phyloP scores from a whole-genome alignment of 1,284 basidiomycete genomes.

The Afroboletus lepidellus region DNA sequence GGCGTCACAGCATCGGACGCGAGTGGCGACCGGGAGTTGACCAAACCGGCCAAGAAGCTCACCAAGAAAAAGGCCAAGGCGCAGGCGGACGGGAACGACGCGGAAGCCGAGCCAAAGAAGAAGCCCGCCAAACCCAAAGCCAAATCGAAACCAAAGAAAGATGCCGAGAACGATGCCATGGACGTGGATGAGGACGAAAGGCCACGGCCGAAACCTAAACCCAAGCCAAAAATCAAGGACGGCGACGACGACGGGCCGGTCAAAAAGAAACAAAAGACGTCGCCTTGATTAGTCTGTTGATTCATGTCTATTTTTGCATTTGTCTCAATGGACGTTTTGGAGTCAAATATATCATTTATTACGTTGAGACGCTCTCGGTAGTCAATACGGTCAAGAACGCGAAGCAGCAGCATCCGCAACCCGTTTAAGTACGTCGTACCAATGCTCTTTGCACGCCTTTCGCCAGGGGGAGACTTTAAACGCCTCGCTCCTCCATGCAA shows the following conservation, averaged over 20 bases:
- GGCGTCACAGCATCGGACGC: constrained; percentile 76
- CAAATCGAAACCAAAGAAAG: constrained; percentile 43
- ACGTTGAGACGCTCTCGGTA: no score
- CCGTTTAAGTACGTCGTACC: no score
- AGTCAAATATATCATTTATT: no score
- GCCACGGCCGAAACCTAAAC: constrained; percentile 46
- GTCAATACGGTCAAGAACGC: no score
- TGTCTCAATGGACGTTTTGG: neutral
- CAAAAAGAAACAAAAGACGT: constrained; percentile 69
- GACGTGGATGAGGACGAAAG: constrained; percentile 40
- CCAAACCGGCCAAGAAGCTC: constrained; percentile 45
- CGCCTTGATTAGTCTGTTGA: constrained; percentile 22
- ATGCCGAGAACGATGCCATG: constrained; percentile 37
- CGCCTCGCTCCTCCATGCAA: no score
- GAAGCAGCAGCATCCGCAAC: no score
- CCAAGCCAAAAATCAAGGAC: constrained; percentile 41
- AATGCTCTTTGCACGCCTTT: no score
- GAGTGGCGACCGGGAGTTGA: constrained; percentile 66
- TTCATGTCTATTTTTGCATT: neutral
- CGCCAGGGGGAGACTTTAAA: no score
- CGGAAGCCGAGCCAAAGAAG: constrained; percentile 48
- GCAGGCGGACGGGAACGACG: constrained; percentile 35
- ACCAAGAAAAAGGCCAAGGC: constrained; percentile 39
- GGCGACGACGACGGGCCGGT: constrained; percentile 55
- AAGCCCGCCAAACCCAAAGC: constrained; percentile 41